Conservation (phyloP, 169 alveolate genomes). For the Plasmodium falciparum region DNA sequence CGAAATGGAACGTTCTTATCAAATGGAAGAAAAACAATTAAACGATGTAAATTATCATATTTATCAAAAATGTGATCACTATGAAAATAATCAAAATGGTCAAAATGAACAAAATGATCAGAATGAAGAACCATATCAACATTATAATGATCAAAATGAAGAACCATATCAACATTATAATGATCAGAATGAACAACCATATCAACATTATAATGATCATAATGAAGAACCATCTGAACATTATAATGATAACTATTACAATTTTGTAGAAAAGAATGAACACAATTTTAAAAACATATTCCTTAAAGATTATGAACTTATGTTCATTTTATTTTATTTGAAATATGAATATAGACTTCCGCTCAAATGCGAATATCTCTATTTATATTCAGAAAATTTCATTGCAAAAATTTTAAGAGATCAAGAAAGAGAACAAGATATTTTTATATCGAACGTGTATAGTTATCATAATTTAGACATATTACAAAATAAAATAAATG, state of each 20-base stretch:
- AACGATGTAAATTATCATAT: too few relatives aligned
- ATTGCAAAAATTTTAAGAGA: slow-evolving; percentile 8
- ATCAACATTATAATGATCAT: background rate
- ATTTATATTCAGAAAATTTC: slow-evolving; percentile 13
- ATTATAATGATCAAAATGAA: background rate
- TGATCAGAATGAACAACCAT: too few relatives aligned
- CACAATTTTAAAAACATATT: slow-evolving; percentile 23
- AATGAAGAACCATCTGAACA: too few relatives aligned
- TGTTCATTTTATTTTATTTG: slow-evolving; percentile 40
- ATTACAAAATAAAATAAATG: background rate
- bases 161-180: background rate
- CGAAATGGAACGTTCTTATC: background rate
- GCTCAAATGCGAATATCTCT: background rate
- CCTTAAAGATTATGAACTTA: slow-evolving; percentile 17
- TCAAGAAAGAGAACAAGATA: background rate
- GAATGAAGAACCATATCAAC: too few relatives aligned
- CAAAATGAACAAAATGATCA: too few relatives aligned
- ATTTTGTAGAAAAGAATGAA: slow-evolving; percentile 11
- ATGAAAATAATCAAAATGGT: background rate
- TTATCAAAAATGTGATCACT: too few relatives aligned
- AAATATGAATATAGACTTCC: slow-evolving; percentile 44
- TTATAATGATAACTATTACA: background rate
- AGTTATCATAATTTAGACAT: background rate
- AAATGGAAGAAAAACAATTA: too few relatives aligned
- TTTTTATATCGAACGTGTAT: slow-evolving; percentile 23